A percentile compares a stretch with the other conserved stretches of the same genome.
Evolutionary conservation across 202 grass and related monocot genomes (phyloP).

Genomic region (Brachypodium distachyon): DNA sequence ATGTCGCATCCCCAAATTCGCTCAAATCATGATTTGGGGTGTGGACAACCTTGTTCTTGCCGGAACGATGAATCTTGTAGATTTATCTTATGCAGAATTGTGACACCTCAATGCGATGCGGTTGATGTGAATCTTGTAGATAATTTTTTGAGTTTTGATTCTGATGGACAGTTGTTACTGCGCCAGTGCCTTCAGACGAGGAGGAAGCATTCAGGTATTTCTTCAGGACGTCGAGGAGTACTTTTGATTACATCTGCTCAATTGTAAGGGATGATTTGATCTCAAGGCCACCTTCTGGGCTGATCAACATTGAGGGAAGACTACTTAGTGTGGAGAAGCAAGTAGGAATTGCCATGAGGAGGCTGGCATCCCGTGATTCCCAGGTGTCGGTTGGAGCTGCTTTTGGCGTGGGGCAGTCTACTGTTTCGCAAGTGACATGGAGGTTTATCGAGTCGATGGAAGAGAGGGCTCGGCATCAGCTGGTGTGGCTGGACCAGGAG

Average conservation of each 20-base stretch:
- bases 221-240: too few relatives aligned
- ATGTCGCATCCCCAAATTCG: slow-evolving; percentile 1
- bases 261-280: too few relatives aligned
- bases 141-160: slow-evolving; percentile 2
- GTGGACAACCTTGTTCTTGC: background rate
- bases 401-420: too few relatives aligned
- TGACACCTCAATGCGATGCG: background rate
- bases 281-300: too few relatives aligned
- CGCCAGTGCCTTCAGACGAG: slow-evolving; percentile 68
- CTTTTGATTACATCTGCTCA: too few relatives aligned
- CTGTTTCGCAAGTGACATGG: too few relatives aligned
- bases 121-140: background rate
- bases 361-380: slow-evolving; percentile 71
- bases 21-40: slow-evolving; percentile 1
- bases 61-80: background rate
- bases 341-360: slow-evolving; percentile 79
- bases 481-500: too few relatives aligned
- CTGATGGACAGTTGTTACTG: slow-evolving; percentile 26
- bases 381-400: too few relatives aligned
- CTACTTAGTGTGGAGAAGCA: slow-evolving; percentile 90
- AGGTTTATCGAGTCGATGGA: too few relatives aligned
- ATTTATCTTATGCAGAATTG: background rate
- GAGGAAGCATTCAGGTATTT: too few relatives aligned
- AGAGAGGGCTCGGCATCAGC: too few relatives aligned
- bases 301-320: too few relatives aligned